A percentile compares a stretch with the other conserved stretches of the same genome.
These are phyloP conservation scores for Coemansia sp. DNA, from an alignment of 192 early-diverging fungal species.

Conservation along the genomic window DNA sequence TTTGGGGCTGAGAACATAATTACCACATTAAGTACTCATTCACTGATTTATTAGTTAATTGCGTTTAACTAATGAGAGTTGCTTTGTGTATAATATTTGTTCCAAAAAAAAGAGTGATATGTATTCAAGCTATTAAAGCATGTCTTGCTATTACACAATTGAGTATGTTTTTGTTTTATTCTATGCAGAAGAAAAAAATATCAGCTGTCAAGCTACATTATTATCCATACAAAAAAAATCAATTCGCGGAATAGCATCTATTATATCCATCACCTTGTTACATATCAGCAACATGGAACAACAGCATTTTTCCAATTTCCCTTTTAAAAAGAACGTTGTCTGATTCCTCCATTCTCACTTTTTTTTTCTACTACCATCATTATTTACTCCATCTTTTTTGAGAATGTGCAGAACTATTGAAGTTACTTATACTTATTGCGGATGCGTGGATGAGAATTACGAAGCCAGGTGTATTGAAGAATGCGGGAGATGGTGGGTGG, in stretches of 20 bases:
- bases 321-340: not conserved
- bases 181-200: not conserved
- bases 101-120: no score
- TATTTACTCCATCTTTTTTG: not conserved
- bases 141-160: not conserved
- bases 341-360: not conserved
- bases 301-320: no score
- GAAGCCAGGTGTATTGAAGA: not conserved
- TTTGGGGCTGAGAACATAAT: no score
- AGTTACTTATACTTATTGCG: not conserved
- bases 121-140: not conserved
- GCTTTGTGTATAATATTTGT: no score
- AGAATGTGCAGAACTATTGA: not conserved
- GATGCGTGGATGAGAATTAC: not conserved
- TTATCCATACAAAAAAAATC: not conserved
- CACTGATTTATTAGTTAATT: no score
- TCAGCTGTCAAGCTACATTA: not conserved
- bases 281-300: no score
- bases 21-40: no score
- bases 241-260: not conserved
- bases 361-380: no score
- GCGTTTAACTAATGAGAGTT: no score
- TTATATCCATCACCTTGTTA: not conserved
- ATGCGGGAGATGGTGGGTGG: not conserved
- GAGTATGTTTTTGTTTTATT: no score